These are phyloP conservation scores for Fraxinus angustifolia DNA, from an alignment of 305 asterid genomes.

Conservation along the genomic window DNA sequence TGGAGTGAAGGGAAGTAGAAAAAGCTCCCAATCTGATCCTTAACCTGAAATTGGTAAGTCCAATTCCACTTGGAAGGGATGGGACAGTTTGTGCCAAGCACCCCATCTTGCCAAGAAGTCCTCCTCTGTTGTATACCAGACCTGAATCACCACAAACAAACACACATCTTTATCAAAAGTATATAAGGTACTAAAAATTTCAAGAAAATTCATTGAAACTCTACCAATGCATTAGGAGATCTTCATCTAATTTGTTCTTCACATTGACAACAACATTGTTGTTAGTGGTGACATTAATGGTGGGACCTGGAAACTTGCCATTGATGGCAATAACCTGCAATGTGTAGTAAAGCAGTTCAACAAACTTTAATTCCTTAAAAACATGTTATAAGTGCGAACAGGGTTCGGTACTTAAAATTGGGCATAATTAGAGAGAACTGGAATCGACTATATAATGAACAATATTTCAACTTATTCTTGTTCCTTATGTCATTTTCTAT, in stretches of 20 bases:
- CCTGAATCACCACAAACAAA: conserved; percentile 42
- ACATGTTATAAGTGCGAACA: not conserved
- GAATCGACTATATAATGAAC: not conserved
- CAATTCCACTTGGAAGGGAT: conserved; percentile 95
- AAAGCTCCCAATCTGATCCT: conserved; percentile 95
- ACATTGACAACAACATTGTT: conserved; percentile 78
- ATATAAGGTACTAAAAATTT: not conserved
- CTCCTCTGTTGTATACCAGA: conserved; percentile 85
- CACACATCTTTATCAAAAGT: conserved; percentile 21
- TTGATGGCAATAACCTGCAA: conserved; percentile 91
- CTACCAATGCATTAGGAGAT: conserved; percentile 77
- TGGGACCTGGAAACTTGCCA: conserved; percentile 87
- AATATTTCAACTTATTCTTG: not conserved
- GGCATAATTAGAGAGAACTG: not conserved
- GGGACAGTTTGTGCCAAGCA: conserved; percentile 91
- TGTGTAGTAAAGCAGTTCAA: conserved; percentile 21
- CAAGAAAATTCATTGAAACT: not conserved
- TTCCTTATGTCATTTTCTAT: not conserved
- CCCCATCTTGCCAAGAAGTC: conserved; percentile 88
- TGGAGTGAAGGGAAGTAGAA: conserved; percentile 89
- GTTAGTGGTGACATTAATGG: conserved; percentile 79
- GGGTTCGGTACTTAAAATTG: not conserved
- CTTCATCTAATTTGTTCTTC: conserved; percentile 76
- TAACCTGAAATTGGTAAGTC: conserved; percentile 94
- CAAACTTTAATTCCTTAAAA: conserved; percentile 6